Percentiles rank a stretch among this genome's conserved stretches.
These are phyloP conservation scores for Aspergillus tanneri DNA, from an alignment of 2,329 filamentous ascomycete genomes.

Conservation along the genomic window DNA sequence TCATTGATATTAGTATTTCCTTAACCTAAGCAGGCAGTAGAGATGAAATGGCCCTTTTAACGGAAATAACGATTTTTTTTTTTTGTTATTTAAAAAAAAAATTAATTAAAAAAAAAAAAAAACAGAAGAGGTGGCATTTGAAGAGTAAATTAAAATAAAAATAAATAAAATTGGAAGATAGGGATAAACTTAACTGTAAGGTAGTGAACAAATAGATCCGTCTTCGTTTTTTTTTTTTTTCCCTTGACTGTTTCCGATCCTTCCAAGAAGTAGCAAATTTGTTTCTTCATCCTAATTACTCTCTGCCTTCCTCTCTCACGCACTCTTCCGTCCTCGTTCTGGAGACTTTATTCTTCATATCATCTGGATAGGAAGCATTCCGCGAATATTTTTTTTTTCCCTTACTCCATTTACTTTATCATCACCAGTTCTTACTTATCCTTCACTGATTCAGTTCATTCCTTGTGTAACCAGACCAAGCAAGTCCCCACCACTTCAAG, in stretches of 20 bases:
- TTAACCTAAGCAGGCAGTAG: not conserved
- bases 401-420: not conserved
- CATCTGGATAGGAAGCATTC: not conserved
- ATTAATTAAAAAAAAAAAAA: not conserved
- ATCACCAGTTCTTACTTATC: not conserved
- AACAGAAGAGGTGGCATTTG: not conserved
- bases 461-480: not conserved
- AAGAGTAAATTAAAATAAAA: not conserved
- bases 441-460: not conserved
- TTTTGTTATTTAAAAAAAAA: not conserved
- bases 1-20: constrained; percentile 1
- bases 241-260: constrained; percentile 7
- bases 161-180: not conserved
- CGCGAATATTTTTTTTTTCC: not conserved
- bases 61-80: not conserved
- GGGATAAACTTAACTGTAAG: not conserved
- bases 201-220: constrained; percentile 5
- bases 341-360: not conserved
- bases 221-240: too few species aligned
- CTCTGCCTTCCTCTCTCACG: not conserved
- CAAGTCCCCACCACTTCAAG: not conserved
- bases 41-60: not conserved
- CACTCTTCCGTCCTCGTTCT: not conserved
- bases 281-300: not conserved
- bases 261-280: not conserved